phyloP scores from a whole-genome alignment of 768 basidiomycete species.

The Macrocybe gigantea region DNA sequence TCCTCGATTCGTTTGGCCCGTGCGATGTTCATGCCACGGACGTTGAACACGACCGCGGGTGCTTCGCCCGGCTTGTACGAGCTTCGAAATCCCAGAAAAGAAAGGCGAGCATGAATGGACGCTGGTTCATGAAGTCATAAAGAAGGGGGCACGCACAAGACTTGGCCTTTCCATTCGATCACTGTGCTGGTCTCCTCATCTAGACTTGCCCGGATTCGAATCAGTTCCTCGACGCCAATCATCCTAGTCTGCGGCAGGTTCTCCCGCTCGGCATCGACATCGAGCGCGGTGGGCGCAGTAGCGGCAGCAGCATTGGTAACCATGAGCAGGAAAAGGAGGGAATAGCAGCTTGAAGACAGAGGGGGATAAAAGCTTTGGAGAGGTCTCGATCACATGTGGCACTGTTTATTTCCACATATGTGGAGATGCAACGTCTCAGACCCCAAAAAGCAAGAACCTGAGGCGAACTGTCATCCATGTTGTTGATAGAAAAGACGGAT shows the following conservation, averaged over 20 bases:
- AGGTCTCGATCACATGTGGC: too few relatives aligned
- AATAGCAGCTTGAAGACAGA: too few relatives aligned
- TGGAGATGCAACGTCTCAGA: too few relatives aligned
- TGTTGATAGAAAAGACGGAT: too few relatives aligned
- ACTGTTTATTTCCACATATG: too few relatives aligned
- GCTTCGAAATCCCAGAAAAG: not conserved
- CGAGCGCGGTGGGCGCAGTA: too few relatives aligned
- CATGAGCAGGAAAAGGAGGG: too few relatives aligned
- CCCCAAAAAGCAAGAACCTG: too few relatives aligned
- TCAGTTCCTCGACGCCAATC: slow-evolving; percentile 8
- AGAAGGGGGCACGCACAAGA: slow-evolving; percentile 4
- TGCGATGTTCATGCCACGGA: slow-evolving; percentile 14
- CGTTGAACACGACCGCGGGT: slow-evolving; percentile 13
- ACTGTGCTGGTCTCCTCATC: slow-evolving; percentile 11
- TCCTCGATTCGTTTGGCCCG: slow-evolving; percentile 10
- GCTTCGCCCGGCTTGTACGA: slow-evolving; percentile 12
- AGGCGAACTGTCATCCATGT: too few relatives aligned
- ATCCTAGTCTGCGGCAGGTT: slow-evolving; percentile 1
- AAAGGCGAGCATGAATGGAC: not conserved
- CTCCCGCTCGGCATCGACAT: not conserved
- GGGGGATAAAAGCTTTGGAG: too few relatives aligned
- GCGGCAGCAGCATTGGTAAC: too few relatives aligned
- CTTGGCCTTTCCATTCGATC: slow-evolving; percentile 15
- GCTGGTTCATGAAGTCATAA: not conserved
- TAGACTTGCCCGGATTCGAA: slow-evolving; percentile 12